Evolutionary conservation across 1,284 basidiomycete genomes (phyloP), one percentile per base, ranked within the genome.

Genomic region (Porodaedalea pini): DNA sequence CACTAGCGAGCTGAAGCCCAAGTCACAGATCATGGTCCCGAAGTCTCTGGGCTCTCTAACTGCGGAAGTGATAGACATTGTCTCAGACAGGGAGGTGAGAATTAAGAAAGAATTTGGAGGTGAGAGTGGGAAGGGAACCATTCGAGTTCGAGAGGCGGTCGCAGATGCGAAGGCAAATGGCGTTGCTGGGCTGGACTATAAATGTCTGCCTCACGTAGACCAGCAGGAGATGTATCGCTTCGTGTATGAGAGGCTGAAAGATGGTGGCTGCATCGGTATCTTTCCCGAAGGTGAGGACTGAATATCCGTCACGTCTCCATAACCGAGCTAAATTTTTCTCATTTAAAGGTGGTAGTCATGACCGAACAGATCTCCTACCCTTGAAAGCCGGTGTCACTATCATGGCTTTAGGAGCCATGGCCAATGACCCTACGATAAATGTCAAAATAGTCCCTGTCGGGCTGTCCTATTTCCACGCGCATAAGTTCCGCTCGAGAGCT

Each of bases 341-440:
- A 25, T 23, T 23, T 13, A 23, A 63, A 94, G 92, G 94, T 64
- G 95, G 95, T 56, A 97, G 94, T 57, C 94, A 98, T 71, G 94
- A 98, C 73, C 87, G 95, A 41, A 95, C 92, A 15, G 94, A 97
- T 70, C 81, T 98, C 56, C 80, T 98, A 36, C 95, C 94, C 1
- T 80, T 98, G 45, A 98, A 98, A 73, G 94, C 94, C 19, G 94
- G 94, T 4, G 94, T 98, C 49, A 90, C 94, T 1, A 83, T 98
- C 64, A 98, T 98, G 94, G 94, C 95, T 17, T 80, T 98, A 4
- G 94, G 95, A 31, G 94, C 95, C 1, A 95, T 98, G 92, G 90
- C 91, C 2, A 88, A 90, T 60, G 83, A 97, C 69, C 86, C 92
- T 15, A 81, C 77, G 52, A 78, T 94, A 52, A 84, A 86, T 64